Base-by-base conservation (phyloP, 495 filamentous ascomycete species). In the Penicillium nucicola region DNA sequence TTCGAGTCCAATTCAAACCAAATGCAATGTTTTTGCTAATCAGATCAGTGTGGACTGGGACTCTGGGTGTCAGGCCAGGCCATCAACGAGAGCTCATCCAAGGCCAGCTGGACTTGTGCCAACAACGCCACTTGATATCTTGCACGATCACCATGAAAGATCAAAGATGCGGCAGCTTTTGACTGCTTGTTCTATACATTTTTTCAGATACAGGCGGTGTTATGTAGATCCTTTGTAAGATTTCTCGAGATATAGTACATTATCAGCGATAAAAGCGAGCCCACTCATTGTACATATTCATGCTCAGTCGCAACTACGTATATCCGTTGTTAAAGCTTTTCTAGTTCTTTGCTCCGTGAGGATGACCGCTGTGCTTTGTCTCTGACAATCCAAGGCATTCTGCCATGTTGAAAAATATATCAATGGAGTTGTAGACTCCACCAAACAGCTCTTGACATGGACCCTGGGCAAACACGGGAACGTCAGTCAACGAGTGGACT, bases 401-500 rank as follows among this genome's bases (percentile, higher is more conserved):
- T 1, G 86, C 84, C 55, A 89, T 86, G 57, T 79, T 76, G 67
- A 83, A 90, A 60, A 89, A 90, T 23, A 90, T 71, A 46, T 90
- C 86, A 35, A 85, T 79, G 49, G 80, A 85, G 57, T 70, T 81
- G 57, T 84, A 87, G 3, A 83, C 80, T 43, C 86, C 86, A 3
- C 79, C 79, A 66, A 89, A 90, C 10, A 72, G 56, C 54, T 87
- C 84, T 65, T 87, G 83, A 60, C 86, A 89, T 4, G 86, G 86
- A 0, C 86, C 86, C 68, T 75, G 71, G 0, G 86, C 84, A 55
- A 81, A 90, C 10, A 90, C 84, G 0, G 86, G 84, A 37, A 90
- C 86, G 61, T 90, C 86, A 0, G 86, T 90, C 46, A 90, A 68
- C 32, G 77, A 82, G 69, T 90, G 86, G 44, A 90, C 86, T 17